A percentile compares a stretch with the other conserved stretches of the same genome.
Conservation (phyloP, 1,284 basidiomycete genomes). For the Lentinus polychrous region DNA sequence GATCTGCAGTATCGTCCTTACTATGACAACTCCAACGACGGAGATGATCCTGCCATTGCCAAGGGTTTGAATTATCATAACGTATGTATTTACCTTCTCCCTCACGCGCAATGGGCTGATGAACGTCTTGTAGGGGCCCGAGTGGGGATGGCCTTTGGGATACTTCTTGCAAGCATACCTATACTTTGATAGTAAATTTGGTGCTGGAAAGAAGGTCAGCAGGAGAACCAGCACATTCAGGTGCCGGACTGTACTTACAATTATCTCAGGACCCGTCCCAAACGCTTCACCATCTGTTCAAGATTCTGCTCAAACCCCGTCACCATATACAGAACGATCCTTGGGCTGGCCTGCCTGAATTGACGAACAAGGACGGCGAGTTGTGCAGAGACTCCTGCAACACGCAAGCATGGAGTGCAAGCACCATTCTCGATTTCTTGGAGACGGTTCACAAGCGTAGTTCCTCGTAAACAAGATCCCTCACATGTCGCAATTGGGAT, state of each 20-base stretch:
- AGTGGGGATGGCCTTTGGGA: constrained; percentile 93
- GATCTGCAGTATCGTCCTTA: constrained; percentile 84
- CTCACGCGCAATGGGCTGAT: constrained; percentile 5
- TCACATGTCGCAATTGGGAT: neutral
- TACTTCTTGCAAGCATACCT: constrained; percentile 94
- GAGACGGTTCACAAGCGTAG: constrained; percentile 56
- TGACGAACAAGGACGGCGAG: constrained; percentile 79
- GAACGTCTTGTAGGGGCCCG: constrained; percentile 51
- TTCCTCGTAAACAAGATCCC: neutral
- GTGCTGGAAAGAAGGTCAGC: constrained; percentile 60
- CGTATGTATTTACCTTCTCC: constrained; percentile 32
- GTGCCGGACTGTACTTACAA: neutral
- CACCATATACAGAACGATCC: constrained; percentile 71
- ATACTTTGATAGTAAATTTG: constrained; percentile 67
- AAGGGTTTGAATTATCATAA: constrained; percentile 91
- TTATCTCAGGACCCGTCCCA: constrained; percentile 50
- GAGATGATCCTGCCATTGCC: constrained; percentile 71
- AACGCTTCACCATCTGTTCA: constrained; percentile 77
- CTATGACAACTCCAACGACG: constrained; percentile 92
- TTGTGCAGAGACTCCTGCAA: constrained; percentile 84
- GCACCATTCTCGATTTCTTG: constrained; percentile 82
- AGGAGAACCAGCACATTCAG: neutral
- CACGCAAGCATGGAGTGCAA: constrained; percentile 91
- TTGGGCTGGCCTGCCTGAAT: constrained; percentile 89
- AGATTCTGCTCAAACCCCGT: constrained; percentile 62